Base-by-base conservation (phyloP, 2,329 filamentous ascomycete species). In the Rhinocladiella mackenziei region DNA sequence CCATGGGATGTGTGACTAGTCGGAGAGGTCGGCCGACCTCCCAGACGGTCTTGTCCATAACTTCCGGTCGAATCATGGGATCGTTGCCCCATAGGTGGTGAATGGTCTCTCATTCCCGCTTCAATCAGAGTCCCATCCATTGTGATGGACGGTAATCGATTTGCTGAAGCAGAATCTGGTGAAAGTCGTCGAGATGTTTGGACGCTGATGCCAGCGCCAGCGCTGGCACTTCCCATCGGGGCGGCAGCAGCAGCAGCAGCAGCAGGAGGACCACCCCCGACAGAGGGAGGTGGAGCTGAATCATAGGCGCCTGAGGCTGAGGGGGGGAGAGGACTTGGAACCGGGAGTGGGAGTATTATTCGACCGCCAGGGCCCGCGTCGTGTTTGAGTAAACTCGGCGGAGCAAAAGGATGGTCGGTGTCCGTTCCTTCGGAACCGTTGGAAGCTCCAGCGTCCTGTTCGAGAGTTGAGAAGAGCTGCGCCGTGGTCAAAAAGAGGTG, bases 101-200 rank as follows among this genome's bases (percentile, higher is more conserved):
- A 50, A n/a, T 25, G 45, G 15, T 43, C 45, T 22, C 18, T 23
- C 4, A 14, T 11, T 14, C 42, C 45, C 9, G 40, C 30, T 29
- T 52, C 52, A 15, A 55, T 50, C 29, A 55, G 32, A 18, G 45
- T 36, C 13, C 52, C 52, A 23, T 43, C 48, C 5, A 50, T 29
- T n/a, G 52, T 55, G 32, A 55, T 55, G 6, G 52, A 55, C 11
- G 52, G 52, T 17, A 55, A 26, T n/a, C 52, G 49, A n/a, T 42
- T 46, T 5, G 37, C 20, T n/a, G 40, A 14, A 15, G 18, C 41
- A 11, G 42, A 34, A 15, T 55, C 52, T 2, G 49, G 45, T 10
- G 52, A 55, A 13, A 50, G 37, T 13, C 48, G 45, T 22, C 49
- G 48, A 26, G 41, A 41, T 9, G 33, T 30, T 15, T 33, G 38